Evolutionary conservation across 2,329 filamentous ascomycete species (phyloP).

Genomic region (Penicillium psychrosexuale): DNA sequence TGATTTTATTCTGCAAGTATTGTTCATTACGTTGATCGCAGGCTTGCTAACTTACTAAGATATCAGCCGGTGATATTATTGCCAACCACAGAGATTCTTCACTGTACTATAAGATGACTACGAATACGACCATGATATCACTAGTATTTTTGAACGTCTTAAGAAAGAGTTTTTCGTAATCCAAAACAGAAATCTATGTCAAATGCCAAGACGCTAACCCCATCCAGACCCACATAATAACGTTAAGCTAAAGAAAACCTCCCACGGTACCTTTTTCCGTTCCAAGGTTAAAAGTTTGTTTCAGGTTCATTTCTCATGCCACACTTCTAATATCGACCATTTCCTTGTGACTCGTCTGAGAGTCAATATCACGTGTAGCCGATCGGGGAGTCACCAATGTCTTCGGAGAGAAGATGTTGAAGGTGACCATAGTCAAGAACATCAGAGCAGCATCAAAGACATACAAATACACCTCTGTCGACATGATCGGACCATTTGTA

Average conservation of each 20-base stretch:
- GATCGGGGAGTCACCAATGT: neutral
- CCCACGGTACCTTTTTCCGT: neutral
- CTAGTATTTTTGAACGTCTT: too few relatives aligned
- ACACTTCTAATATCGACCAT: neutral
- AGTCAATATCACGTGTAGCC: neutral
- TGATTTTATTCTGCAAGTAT: too few relatives aligned
- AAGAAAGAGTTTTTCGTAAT: neutral
- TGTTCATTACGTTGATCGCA: too few relatives aligned
- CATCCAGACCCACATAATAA: neutral
- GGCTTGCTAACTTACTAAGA: too few relatives aligned
- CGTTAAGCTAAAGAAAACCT: neutral
- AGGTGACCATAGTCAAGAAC: conserved; percentile 6
- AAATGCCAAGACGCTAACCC: neutral
- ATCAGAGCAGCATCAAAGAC: conserved; percentile 30
- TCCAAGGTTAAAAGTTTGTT: neutral
- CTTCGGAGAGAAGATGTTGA: neutral
- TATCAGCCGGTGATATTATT: too few relatives aligned
- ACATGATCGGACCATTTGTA: conserved; percentile 23
- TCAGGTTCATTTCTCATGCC: neutral
- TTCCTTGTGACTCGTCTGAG: neutral
- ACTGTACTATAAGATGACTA: too few relatives aligned
- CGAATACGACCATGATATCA: too few relatives aligned
- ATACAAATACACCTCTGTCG: conserved; percentile 27
- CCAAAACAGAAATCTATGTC: neutral
- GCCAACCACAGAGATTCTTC: too few relatives aligned